Percentiles rank a stretch among this genome's conserved stretches.
phyloP scores from a whole-genome alignment of 495 filamentous ascomycete species.

The Annulohypoxylon bovei region DNA sequence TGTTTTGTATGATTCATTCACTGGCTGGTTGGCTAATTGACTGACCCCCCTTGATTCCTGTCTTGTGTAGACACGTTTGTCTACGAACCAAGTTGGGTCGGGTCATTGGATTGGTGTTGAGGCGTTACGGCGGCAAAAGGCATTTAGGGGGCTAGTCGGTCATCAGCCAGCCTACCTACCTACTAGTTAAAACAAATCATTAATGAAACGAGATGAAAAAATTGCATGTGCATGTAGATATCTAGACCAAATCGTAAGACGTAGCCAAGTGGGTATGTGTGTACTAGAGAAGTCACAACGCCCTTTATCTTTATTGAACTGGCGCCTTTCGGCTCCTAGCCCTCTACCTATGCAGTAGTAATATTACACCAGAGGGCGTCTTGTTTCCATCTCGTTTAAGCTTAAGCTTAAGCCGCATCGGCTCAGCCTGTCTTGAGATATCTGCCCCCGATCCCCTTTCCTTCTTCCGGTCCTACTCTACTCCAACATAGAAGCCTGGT shows the following conservation, averaged over 20 bases:
- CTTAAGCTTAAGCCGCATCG: background rate
- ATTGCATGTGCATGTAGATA: background rate
- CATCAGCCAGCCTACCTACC: background rate
- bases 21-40: background rate
- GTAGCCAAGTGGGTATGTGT: background rate
- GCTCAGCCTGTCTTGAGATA: background rate
- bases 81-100: background rate
- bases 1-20: no score
- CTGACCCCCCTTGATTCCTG: background rate
- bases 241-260: background rate
- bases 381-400: background rate
- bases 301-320: slow-evolving; percentile 12
- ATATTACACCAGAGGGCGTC: slow-evolving; percentile 32
- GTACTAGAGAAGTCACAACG: slow-evolving; percentile 6
- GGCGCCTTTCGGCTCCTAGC: slow-evolving; percentile 2
- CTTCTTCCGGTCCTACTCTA: slow-evolving; percentile 52
- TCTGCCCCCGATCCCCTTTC: background rate
- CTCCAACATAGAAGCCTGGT: slow-evolving; percentile 95
- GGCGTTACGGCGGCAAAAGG: background rate
- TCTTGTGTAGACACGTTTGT: background rate
- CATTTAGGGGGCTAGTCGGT: background rate
- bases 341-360: slow-evolving; percentile 25
- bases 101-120: background rate
- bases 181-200: background rate
- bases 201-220: background rate